Percentiles rank a stretch among this genome's conserved stretches.
Evolutionary conservation across 768 basidiomycete species (phyloP).

Genomic region (Suillus fuscotomentosus): DNA sequence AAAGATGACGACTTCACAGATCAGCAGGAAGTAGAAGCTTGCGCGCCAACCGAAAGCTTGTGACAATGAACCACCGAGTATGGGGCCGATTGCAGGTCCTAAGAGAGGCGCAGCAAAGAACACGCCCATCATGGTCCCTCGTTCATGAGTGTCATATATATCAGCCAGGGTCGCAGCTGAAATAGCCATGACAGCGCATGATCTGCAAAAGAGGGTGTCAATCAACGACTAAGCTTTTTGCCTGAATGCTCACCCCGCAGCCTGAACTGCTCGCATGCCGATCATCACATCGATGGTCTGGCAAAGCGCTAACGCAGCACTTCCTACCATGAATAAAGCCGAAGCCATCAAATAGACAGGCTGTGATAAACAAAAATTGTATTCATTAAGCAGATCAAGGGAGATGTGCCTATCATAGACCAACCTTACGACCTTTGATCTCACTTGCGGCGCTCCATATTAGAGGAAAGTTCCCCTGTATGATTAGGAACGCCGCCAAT

Average conservation of each 20-base stretch:
- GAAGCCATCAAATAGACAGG: conserved; percentile 54
- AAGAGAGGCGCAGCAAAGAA: conserved; percentile 66
- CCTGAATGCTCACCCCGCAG: conserved; percentile 47
- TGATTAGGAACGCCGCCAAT: conserved; percentile 65
- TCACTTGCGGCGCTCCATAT: conserved; percentile 72
- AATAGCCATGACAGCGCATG: conserved; percentile 65
- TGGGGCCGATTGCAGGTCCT: conserved; percentile 69
- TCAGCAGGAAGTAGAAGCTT: conserved; percentile 77
- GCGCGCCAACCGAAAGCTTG: conserved; percentile 74
- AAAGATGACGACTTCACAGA: conserved; percentile 50
- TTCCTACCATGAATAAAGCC: conserved; percentile 51
- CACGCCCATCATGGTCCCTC: conserved; percentile 78
- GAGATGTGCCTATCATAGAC: conserved; percentile 12
- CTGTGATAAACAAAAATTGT: conserved; percentile 27
- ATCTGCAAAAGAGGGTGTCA: conserved; percentile 34
- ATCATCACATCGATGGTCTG: conserved; percentile 55
- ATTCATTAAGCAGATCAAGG: background rate
- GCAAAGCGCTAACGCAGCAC: conserved; percentile 56
- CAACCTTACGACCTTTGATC: conserved; percentile 70
- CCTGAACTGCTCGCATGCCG: conserved; percentile 66
- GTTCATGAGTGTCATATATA: conserved; percentile 70
- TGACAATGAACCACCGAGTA: conserved; percentile 68
- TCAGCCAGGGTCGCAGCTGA: conserved; percentile 80
- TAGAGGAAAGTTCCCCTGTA: conserved; percentile 68
- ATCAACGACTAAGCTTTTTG: background rate